Evolutionary conservation across 768 basidiomycete species (phyloP), one percentile per base, ranked within the genome.

Genomic region (Steccherinum ochraceum): DNA sequence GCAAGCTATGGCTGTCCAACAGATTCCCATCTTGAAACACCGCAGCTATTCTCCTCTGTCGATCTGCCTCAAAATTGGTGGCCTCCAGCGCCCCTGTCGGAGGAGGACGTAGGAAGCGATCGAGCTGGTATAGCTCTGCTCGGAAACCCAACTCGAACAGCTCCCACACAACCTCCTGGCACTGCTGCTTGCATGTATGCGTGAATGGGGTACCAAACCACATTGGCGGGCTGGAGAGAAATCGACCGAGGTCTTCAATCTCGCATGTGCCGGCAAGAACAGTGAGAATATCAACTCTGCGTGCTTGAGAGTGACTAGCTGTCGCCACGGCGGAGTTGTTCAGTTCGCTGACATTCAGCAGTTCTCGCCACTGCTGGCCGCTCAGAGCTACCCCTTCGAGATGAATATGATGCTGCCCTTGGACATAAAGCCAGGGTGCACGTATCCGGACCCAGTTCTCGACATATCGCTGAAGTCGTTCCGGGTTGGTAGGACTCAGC

Each of bases 71-170:
- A 7, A 35, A 16, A 16, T 16, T 16, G 30, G 7, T 35, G 7
- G 30, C 30, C 7, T 35, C 30, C 16, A 7, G 7, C 7, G 7
- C 30, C 16, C 30, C 30, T 7, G 7, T 35, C 7, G 16, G 30
- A 7, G n/a, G 47, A 13, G 26, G 47, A 18, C 18, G 27, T 10
- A 35, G 24, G 35, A 13, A 20, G 16, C 27, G 2, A 20, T 48
- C 47, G 30, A 48, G 47, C 30, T 48, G 27, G 47, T 30, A 40
- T 12, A 48, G n/a, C 47, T 48, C 47, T 19, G 39, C 30, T 4
- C 47, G 47, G 23, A 48, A 48, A 2, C 13, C 27, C 7, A 48
- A 13, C 20, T 48, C 47, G 27, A 20, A 12, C 13, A 48, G 20
- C 30, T 48, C 47, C 47, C 47, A 48, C 10, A n/a, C 18, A 21